Evolutionary conservation across 1,139 yeast species (phyloP), one percentile per base, ranked within the genome.

Genomic region (Zygoascus sp.): DNA sequence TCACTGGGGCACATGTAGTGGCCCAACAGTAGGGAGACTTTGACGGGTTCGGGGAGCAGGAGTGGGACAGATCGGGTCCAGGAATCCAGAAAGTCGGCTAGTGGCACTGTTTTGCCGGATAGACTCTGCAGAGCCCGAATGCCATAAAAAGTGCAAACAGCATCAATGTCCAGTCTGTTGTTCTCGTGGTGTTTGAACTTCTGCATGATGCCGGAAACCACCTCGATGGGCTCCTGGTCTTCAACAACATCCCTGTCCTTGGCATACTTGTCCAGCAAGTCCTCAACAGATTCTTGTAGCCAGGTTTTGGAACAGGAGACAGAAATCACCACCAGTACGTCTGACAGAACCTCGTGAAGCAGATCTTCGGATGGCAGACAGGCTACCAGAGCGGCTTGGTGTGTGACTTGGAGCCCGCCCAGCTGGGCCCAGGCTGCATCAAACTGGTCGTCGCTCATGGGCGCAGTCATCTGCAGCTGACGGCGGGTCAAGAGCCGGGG

Each of bases 371-470:
- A 63, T 2, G 76, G 49, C 2, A 70, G 47, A 44, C 72, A 68
- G 0, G 77, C 72, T 20, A 35, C 16, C 2, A 16, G n/a, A 8
- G 11, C 13, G 15, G 10, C 17, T 8, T 47, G 51, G 1, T 69
- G 74, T 35, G 68, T 61, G 2, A 81, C 58, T 40, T 74, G 77
- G 39, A 80, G 73, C 0, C 94, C 94, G n/a, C 80, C 77, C 2
- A 70, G 48, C 1, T 63, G 63, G 46, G 69, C 64, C 88, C 92
- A 85, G 25, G 66, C 60, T 1, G 50, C 45, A 16, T 65, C 66
- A 58, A 85, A 83, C 61, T 84, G 84, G 1, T 47, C 53, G 1
- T 60, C 64, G 0, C 94, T 83, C 21, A 83, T 74, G 1, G 86
- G 79, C 0, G 83, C 74, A 44, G 70, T 65, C 4, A 64, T 63